These are phyloP conservation scores for Metrosideros polymorpha DNA, from an alignment of 441 rosid genomes.

Conservation along the genomic window DNA sequence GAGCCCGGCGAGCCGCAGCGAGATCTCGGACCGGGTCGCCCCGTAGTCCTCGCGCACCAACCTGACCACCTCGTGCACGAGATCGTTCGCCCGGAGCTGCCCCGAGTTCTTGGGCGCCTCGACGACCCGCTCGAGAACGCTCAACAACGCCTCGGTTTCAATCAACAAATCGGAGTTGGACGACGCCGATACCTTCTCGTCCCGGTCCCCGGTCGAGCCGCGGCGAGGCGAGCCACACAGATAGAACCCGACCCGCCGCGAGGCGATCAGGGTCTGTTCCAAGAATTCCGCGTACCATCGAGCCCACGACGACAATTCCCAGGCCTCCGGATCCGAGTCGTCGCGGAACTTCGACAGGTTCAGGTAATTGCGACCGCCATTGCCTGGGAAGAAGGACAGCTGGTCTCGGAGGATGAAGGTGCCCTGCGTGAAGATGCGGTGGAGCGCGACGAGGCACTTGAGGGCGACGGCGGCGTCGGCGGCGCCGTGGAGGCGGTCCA, in stretches of 20 bases:
- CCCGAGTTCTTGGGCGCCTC: not conserved
- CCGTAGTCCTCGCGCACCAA: conserved; percentile 10
- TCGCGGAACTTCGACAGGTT: conserved; percentile 6
- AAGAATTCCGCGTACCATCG: conserved; percentile 11
- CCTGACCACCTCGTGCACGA: conserved; percentile 7
- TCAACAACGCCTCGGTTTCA: not conserved
- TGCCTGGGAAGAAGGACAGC: not conserved
- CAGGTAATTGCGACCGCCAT: conserved; percentile 2
- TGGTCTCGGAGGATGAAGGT: not conserved
- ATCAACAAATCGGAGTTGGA: not conserved
- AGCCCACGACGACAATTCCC: conserved; percentile 8
- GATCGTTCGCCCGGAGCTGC: conserved; percentile 1
- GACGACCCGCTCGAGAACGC: not conserved
- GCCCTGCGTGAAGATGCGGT: conserved; percentile 1
- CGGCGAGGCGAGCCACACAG: not conserved
- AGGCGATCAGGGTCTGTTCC: conserved; percentile 5
- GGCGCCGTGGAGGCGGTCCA: conserved; percentile 10
- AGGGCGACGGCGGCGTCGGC: conserved; percentile 10
- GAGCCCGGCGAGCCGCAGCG: not conserved
- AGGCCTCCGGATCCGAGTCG: not conserved
- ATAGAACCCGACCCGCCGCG: not conserved
- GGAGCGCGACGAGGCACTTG: conserved; percentile 5
- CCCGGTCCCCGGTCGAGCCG: not conserved
- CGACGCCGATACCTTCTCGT: not conserved
- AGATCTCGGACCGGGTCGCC: not conserved